Evolutionary conservation across 106 monocot genomes (phyloP).

Genomic region (Chionographis japonica): DNA sequence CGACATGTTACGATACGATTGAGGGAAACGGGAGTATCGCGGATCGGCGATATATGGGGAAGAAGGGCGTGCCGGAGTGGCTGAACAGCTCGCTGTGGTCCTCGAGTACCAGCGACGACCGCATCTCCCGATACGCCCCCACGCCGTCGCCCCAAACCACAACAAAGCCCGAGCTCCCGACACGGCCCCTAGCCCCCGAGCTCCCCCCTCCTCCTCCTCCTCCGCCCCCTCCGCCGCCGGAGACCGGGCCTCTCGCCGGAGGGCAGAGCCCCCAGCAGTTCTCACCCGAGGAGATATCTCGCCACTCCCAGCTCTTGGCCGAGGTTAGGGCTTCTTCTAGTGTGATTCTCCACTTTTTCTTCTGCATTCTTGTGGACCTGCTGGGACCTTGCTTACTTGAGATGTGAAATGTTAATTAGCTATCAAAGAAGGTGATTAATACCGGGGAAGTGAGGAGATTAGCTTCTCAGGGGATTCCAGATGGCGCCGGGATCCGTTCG

Average conservation of each 20-base stretch:
- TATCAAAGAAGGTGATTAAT: slow-evolving; percentile 71
- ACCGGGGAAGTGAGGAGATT: slow-evolving; percentile 62
- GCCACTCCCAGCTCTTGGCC: slow-evolving; percentile 59
- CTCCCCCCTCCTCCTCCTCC: slow-evolving; percentile 1
- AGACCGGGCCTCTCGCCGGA: slow-evolving; percentile 1
- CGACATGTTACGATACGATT: too few species aligned
- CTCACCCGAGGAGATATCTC: slow-evolving; percentile 58
- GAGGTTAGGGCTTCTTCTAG: slow-evolving; percentile 31
- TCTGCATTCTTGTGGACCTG: not conserved
- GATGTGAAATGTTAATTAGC: slow-evolving; percentile 13
- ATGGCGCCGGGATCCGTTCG: slow-evolving; percentile 67
- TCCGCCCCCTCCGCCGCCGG: not conserved
- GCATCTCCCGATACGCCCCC: not conserved
- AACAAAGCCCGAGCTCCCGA: slow-evolving; percentile 1
- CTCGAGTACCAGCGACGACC: slow-evolving; percentile 12
- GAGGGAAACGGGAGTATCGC: not conserved
- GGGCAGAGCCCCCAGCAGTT: slow-evolving; percentile 6
- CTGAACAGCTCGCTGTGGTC: slow-evolving; percentile 76
- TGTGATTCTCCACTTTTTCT: not conserved
- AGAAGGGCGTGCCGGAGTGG: slow-evolving; percentile 75
- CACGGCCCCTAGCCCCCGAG: not conserved
- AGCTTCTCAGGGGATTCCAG: slow-evolving; percentile 68
- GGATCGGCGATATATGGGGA: slow-evolving; percentile 29
- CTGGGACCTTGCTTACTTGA: not conserved
- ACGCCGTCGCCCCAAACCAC: not conserved